These are phyloP conservation scores for Sporothrix sp. DNA, from an alignment of 2,329 filamentous ascomycete genomes.

Conservation along the genomic window DNA sequence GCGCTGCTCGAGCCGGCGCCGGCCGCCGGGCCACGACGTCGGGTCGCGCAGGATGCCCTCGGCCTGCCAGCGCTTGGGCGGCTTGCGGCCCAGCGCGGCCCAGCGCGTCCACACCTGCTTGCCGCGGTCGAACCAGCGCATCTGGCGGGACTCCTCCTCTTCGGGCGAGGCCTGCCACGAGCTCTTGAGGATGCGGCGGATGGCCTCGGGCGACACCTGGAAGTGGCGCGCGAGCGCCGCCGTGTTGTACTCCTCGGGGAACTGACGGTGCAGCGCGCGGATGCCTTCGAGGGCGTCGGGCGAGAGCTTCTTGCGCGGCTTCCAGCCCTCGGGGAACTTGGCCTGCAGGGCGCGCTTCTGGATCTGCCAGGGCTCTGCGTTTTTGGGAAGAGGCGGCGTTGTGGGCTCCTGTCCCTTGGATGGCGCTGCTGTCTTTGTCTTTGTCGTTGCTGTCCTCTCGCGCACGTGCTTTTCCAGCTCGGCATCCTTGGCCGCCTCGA, in stretches of 20 bases:
- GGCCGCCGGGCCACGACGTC: constrained; percentile 14
- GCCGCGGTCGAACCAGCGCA: constrained; percentile 53
- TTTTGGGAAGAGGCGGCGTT: background rate
- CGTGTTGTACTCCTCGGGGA: constrained; percentile 69
- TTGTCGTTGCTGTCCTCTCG: too few species aligned
- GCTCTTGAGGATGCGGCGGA: constrained; percentile 74
- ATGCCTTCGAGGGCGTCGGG: constrained; percentile 90
- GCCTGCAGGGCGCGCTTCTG: constrained; percentile 65
- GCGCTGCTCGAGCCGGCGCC: constrained; percentile 6
- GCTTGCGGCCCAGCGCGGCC: constrained; percentile 52
- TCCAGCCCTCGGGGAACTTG: constrained; percentile 78
- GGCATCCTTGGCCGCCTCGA: too few species aligned
- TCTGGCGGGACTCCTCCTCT: constrained; percentile 47
- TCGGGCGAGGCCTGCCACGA: constrained; percentile 57
- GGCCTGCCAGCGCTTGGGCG: constrained; percentile 49
- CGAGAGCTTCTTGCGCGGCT: constrained; percentile 74
- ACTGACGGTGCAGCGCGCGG: constrained; percentile 66
- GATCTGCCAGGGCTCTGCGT: constrained; percentile 49
- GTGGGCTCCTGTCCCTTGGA: background rate
- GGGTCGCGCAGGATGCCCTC: constrained; percentile 31
- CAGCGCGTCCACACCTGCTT: constrained; percentile 49
- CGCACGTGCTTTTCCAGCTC: too few species aligned
- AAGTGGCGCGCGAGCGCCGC: constrained; percentile 66
- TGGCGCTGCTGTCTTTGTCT: background rate
- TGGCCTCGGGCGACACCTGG: constrained; percentile 75